Evolutionary conservation across 371 early-diverging fungal genomes (phyloP), one percentile per base, ranked within the genome.

Genomic region (Blastocladiella emersonii): DNA sequence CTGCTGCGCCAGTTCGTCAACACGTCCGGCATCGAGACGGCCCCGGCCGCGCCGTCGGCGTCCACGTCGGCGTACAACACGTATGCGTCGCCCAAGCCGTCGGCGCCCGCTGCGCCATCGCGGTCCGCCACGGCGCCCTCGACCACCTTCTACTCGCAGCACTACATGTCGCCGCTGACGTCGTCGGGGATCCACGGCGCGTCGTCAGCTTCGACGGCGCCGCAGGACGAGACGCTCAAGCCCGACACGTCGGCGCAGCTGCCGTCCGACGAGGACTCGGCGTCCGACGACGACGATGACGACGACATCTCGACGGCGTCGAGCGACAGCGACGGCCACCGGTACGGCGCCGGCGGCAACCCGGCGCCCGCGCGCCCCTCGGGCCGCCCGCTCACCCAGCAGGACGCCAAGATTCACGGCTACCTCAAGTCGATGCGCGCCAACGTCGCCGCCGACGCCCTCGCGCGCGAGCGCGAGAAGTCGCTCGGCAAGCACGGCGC

Each of bases 391-490:
- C 27, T 51, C 21, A 51, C 53, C 30, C 13, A 25, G 15, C 27
- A 51, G 53, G 53, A 51, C 32, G 53, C 53, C 27, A 51, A 51
- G 32, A 51, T 51, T 19, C 53, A 51, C 32, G 53, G 53, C 13
- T 51, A 51, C 53, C 53, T 51, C 32, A 51, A 51, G 5, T 51
- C 53, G 53, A 51, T 51, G 53, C 53, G 53, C 53, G 53, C 8
- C 30, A 19, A 25, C 30, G 13, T 13, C 15, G 45, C 45, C 3
- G 48, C 48, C 48, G 53, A 51, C 23, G 53, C 53, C 3, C 32
- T 51, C 8, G 30, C 27, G 15, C 53, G 53, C 32, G 53, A 51
- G 53, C 53, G 53, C 53, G 53, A 51, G 19, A 8, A 19, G 53
- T 30, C 30, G 12, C 17, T 51, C 30, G 53, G 53, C 48, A 21